Percentiles rank a stretch among this genome's conserved stretches.
phyloP scores from a whole-genome alignment of 306 rosid genomes.

The Inga oerstediana region DNA sequence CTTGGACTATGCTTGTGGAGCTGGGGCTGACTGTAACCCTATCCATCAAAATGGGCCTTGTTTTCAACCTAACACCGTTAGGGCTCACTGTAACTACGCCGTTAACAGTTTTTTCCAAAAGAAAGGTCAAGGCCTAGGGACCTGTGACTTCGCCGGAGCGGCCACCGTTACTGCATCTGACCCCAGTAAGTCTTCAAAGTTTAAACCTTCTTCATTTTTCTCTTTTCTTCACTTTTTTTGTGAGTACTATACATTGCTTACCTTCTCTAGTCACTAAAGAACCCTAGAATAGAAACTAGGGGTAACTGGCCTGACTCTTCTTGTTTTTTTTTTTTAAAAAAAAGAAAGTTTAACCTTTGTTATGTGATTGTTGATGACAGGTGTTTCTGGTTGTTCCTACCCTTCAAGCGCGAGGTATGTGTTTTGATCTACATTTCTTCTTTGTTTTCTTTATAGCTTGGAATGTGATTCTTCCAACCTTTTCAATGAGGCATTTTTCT shows the following conservation, averaged over 20 bases:
- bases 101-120: slow-evolving; percentile 80
- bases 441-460: not conserved
- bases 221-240: not conserved
- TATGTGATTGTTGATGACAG: slow-evolving; percentile 43
- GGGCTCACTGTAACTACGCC: slow-evolving; percentile 79
- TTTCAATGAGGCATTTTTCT: not conserved
- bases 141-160: slow-evolving; percentile 85
- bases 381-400: slow-evolving; percentile 61
- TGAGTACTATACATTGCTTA: no score
- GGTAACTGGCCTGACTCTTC: not conserved
- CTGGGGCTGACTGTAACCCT: slow-evolving; percentile 86
- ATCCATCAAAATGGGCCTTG: slow-evolving; percentile 55
- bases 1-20: slow-evolving; percentile 87
- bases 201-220: not conserved
- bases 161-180: slow-evolving; percentile 53
- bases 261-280: not conserved
- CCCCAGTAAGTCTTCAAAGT: slow-evolving; percentile 60
- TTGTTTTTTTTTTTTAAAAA: no score
- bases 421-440: not conserved
- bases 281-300: not conserved
- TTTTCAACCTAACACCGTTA: slow-evolving; percentile 67
- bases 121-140: slow-evolving; percentile 62
- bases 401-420: slow-evolving; percentile 82
- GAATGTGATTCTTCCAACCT: not conserved
- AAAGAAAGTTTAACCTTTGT: no score